Evolutionary conservation across 2,329 filamentous ascomycete genomes (phyloP), one percentile per base, ranked within the genome.

Genomic region (Aspergillus sergii): DNA sequence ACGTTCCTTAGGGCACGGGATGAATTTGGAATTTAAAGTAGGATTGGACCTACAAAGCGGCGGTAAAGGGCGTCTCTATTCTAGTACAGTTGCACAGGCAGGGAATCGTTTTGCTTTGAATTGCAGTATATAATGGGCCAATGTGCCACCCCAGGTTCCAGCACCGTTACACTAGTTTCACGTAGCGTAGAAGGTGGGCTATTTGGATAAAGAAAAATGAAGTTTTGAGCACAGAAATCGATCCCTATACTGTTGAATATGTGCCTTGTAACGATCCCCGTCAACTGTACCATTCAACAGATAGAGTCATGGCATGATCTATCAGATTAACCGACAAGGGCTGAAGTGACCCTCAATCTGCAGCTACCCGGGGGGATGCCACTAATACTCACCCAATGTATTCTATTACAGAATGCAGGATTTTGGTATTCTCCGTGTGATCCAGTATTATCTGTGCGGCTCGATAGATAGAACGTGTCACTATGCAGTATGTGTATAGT

Each of bases 401-500:
- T n/a, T 41, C 39, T n/a, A 1, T 3, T 16, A 36, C 34, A 16
- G 5, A 16, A 36, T 16, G 2, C 34, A 36, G 34, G 34, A 2
- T 36, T 36, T 41, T 2, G 16, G 4, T 2, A 26, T 21, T 12
- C 43, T 46, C 21, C 6, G n/a, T 6, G 7, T 46, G 16, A 46
- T 21, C 10, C 3, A 21, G 26, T 23, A 46, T 21, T 10, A 4
- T 7, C 21, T 23, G 41, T 75, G 73, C 66, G 62, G 0, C 74
- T 75, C 39, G 73, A 76, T 46, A 16, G 5, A 16, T 36, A 36
- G 71, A 69, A 41, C 72, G 73, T 1, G 58, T 68, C 45, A 70
- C 71, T 21, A 61, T 72, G 34, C 73, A 76, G 30, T 73, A 77
- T 66, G 0, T 78, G 0, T 78, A 79, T 57, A 63, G 53, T 7